phyloP scores from a whole-genome alignment of 768 basidiomycete species.

The Xerocomellus intermedius region DNA sequence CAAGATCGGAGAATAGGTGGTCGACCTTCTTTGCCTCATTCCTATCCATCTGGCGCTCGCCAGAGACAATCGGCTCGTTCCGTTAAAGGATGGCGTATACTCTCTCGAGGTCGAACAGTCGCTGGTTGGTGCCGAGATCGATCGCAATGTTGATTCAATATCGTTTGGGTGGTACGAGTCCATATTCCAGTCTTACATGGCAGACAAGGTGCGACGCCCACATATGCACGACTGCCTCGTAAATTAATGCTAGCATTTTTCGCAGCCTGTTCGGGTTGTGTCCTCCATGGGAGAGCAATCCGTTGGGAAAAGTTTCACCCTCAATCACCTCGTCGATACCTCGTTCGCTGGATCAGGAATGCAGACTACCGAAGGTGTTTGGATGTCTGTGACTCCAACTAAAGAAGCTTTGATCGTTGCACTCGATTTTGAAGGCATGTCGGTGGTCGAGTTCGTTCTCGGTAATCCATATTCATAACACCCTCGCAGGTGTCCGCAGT shows the following conservation, averaged over 20 bases:
- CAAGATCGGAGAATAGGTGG: constrained; percentile 58
- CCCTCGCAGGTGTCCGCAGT: constrained; percentile 51
- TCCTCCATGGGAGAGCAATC: constrained; percentile 71
- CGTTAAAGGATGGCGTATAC: constrained; percentile 54
- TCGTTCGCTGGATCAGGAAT: constrained; percentile 67
- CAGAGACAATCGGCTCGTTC: constrained; percentile 58
- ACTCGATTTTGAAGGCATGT: constrained; percentile 60
- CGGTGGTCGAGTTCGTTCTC: not conserved
- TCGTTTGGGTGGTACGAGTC: constrained; percentile 67
- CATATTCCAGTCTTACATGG: constrained; percentile 61
- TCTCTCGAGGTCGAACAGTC: constrained; percentile 50
- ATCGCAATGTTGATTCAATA: constrained; percentile 52
- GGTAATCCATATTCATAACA: not conserved
- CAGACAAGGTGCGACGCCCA: constrained; percentile 41
- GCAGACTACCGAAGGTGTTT: constrained; percentile 63
- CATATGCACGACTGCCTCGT: not conserved
- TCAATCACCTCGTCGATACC: constrained; percentile 61
- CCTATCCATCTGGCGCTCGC: constrained; percentile 64
- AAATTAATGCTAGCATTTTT: not conserved
- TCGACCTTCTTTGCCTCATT: constrained; percentile 58
- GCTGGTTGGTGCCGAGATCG: constrained; percentile 58
- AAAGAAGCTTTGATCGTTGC: constrained; percentile 54
- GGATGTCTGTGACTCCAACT: constrained; percentile 66
- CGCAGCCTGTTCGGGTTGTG: constrained; percentile 58
- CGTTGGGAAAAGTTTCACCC: constrained; percentile 56